Evolutionary conservation across 192 early-diverging fungal species (phyloP).

Genomic region (Entomortierella chlamydospora): DNA sequence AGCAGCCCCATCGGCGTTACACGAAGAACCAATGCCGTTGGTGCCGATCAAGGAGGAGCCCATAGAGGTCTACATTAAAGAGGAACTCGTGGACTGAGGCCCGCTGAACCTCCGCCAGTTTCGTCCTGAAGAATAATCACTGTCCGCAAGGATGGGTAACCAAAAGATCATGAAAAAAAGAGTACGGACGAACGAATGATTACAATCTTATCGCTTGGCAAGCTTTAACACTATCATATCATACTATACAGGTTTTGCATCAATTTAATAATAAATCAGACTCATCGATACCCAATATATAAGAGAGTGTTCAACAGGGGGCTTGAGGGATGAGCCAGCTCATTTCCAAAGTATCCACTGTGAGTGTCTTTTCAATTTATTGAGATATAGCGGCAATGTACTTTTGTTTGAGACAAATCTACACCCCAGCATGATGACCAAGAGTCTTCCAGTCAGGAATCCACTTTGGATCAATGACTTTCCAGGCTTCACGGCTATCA

Average conservation of each 20-base stretch:
- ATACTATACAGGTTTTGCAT: no score
- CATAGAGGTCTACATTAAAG: slow-evolving; percentile 49
- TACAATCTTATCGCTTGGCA: slow-evolving; percentile 7
- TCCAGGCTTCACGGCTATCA: slow-evolving; percentile 75
- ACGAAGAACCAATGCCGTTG: slow-evolving; percentile 16
- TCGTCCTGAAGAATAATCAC: slow-evolving; percentile 26
- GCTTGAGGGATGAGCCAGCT: slow-evolving; percentile 1
- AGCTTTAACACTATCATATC: background rate
- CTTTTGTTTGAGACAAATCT: background rate
- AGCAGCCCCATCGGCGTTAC: background rate
- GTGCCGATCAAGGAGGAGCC: slow-evolving; percentile 47
- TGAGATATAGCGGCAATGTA: background rate
- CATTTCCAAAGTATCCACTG: background rate
- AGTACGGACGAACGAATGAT: slow-evolving; percentile 30
- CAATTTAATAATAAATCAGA: slow-evolving; percentile 10
- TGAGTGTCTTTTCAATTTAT: background rate
- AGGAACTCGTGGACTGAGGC: slow-evolving; percentile 46
- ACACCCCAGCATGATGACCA: slow-evolving; percentile 34
- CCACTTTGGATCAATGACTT: slow-evolving; percentile 64
- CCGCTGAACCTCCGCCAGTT: background rate
- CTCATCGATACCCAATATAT: background rate
- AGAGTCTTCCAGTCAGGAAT: slow-evolving; percentile 79
- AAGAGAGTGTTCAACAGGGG: background rate
- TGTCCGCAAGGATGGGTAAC: background rate
- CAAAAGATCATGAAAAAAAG: slow-evolving; percentile 39